A percentile compares a stretch with the other conserved stretches of the same genome.
These are phyloP conservation scores for Suillus luteus DNA, from an alignment of 768 basidiomycete species.

Conservation along the genomic window DNA sequence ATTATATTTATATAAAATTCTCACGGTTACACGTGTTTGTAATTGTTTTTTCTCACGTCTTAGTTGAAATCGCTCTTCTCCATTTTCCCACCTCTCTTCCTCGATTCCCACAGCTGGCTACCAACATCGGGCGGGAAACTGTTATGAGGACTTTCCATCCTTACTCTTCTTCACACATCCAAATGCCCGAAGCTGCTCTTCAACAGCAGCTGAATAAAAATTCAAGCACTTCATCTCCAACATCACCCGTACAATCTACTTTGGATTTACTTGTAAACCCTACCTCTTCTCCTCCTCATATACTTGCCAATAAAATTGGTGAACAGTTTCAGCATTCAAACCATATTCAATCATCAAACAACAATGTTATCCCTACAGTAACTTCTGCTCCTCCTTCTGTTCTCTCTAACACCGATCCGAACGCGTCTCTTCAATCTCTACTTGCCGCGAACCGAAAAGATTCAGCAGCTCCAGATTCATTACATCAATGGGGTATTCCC, in stretches of 20 bases:
- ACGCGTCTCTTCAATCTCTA: conserved; percentile 44
- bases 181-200: conserved; percentile 43
- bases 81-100: conserved; percentile 48
- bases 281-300: conserved; percentile 27
- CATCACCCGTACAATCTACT: conserved; percentile 41
- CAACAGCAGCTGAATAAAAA: conserved; percentile 26
- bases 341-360: conserved; percentile 23
- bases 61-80: conserved; percentile 16
- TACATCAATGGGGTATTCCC: conserved; percentile 41
- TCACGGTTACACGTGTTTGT: conserved; percentile 35
- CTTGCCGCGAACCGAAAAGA: conserved; percentile 37
- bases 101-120: conserved; percentile 49
- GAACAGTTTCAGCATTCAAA: conserved; percentile 35
- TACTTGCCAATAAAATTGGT: conserved; percentile 35
- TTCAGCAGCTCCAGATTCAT: conserved; percentile 28
- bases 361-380: conserved; percentile 33
- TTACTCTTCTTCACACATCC: conserved; percentile 43
- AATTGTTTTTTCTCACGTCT: conserved; percentile 19
- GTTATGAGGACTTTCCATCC: conserved; percentile 47
- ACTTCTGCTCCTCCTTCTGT: conserved; percentile 34
- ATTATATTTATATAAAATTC: conserved; percentile 23
- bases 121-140: conserved; percentile 41
- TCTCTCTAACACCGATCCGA: conserved; percentile 39
- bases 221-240: conserved; percentile 46
- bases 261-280: conserved; percentile 41